Evolutionary conservation across 495 filamentous ascomycete genomes (phyloP).

Genomic region (Staphylotrichum tortipilum): DNA sequence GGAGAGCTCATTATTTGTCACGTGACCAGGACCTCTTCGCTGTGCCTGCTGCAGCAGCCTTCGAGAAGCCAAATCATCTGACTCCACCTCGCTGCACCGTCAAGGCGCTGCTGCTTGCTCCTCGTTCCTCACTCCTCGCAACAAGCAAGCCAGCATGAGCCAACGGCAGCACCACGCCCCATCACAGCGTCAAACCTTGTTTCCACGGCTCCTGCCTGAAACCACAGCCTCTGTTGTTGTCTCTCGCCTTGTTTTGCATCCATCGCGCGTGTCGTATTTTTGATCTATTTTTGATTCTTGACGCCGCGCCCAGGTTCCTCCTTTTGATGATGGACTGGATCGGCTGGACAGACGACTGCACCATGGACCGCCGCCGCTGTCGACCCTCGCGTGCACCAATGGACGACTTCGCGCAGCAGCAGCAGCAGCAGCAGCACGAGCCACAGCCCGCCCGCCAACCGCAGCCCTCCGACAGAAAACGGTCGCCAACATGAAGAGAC

Average conservation of each 20-base stretch:
- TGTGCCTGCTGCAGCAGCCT: neutral
- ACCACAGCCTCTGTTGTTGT: neutral
- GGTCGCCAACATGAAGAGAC: too few relatives aligned
- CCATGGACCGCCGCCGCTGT: too few relatives aligned
- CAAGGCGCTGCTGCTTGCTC: neutral
- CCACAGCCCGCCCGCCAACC: too few relatives aligned
- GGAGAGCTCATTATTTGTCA: neutral
- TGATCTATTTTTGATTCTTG: too few relatives aligned
- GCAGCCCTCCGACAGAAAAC: neutral
- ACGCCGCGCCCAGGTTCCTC: too few relatives aligned
- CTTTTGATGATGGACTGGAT: too few relatives aligned
- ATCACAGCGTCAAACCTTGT: neutral
- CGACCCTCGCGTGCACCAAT: too few relatives aligned
- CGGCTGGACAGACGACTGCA: too few relatives aligned
- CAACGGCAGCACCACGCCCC: neutral
- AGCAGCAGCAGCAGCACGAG: too few relatives aligned
- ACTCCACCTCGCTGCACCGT: neutral
- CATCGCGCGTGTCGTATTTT: slow-evolving; percentile 4
- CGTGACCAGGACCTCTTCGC: too few relatives aligned
- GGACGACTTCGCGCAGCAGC: too few relatives aligned
- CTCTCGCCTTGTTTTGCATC: slow-evolving; percentile 1
- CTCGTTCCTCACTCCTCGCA: neutral
- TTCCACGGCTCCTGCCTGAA: neutral
- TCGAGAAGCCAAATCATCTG: slow-evolving; percentile 3
- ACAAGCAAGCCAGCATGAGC: neutral